phyloP scores from a whole-genome alignment of 371 early-diverging fungal genomes.

The Mortierella sp. region DNA sequence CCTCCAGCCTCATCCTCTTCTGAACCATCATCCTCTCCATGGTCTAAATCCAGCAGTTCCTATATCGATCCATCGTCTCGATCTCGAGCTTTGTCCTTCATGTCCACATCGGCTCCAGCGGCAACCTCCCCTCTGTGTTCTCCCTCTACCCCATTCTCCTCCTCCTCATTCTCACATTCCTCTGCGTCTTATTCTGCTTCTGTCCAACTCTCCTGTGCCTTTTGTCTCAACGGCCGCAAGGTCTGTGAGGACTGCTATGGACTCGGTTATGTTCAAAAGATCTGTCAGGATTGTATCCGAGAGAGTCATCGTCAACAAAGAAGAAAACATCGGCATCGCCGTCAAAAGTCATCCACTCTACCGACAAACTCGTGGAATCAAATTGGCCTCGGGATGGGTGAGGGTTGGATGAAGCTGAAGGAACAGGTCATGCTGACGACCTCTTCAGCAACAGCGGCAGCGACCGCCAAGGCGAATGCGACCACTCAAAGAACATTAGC shows the following conservation, averaged over 20 bases:
- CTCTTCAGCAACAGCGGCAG: neutral
- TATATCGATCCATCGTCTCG: neutral
- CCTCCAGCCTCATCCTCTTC: too few species aligned
- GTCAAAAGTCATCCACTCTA: slow-evolving; percentile 3
- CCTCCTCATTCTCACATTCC: neutral
- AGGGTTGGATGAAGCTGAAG: neutral
- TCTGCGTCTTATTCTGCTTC: neutral
- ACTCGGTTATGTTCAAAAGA: slow-evolving; percentile 43
- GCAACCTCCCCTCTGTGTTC: too few species aligned
- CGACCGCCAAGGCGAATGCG: neutral
- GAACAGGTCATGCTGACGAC: neutral
- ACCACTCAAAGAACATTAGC: too few species aligned
- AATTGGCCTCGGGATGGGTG: slow-evolving; percentile 1
- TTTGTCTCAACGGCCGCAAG: slow-evolving; percentile 42
- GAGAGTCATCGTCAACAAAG: slow-evolving; percentile 27
- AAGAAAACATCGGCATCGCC: too few species aligned
- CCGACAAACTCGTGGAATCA: neutral
- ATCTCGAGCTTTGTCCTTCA: neutral
- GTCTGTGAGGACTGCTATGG: slow-evolving; percentile 52
- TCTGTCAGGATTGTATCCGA: slow-evolving; percentile 48
- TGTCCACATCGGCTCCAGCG: neutral
- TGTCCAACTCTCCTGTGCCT: slow-evolving; percentile 17
- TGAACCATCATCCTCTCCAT: neutral
- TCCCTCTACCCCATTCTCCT: neutral
- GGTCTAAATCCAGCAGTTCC: too few species aligned